Evolutionary conservation across 148 eudicot genomes (phyloP).

Genomic region (Bassia scoparia): DNA sequence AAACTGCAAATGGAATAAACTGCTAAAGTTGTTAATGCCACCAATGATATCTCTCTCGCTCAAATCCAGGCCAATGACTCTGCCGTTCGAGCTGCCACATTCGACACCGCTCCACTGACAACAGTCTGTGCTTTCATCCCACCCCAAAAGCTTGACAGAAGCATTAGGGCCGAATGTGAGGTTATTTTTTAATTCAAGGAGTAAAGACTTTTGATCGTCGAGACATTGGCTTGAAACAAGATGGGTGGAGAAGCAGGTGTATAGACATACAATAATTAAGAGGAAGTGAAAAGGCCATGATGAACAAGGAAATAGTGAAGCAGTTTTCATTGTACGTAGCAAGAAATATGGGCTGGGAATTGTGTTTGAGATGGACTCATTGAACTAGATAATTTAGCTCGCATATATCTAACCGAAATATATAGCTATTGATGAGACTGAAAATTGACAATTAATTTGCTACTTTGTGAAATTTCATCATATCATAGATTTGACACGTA

Average conservation of each 20-base stretch:
- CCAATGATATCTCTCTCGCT: not conserved
- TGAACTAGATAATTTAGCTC: too few species aligned
- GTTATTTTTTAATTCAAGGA: constrained; percentile 5
- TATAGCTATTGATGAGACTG: too few species aligned
- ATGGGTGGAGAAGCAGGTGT: not conserved
- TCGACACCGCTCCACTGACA: constrained; percentile 21
- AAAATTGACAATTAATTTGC: too few species aligned
- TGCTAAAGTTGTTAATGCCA: constrained; percentile 3
- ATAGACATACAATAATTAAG: not conserved
- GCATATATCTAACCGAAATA: too few species aligned
- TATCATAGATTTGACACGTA: too few species aligned
- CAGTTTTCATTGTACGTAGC: not conserved
- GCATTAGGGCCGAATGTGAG: not conserved
- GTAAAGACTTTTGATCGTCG: constrained; percentile 5
- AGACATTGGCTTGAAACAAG: constrained; percentile 19
- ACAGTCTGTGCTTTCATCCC: constrained; percentile 12
- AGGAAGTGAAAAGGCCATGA: not conserved
- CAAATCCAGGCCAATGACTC: constrained; percentile 22
- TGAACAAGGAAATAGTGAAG: not conserved
- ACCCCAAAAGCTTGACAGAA: constrained; percentile 5
- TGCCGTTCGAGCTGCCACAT: constrained; percentile 10
- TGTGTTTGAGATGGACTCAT: too few species aligned
- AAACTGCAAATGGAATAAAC: constrained; percentile 12
- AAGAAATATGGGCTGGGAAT: too few species aligned
- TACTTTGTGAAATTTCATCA: too few species aligned